Evolutionary conservation across 2,329 filamentous ascomycete genomes (phyloP), one percentile per base, ranked within the genome.

Genomic region (Metarhizium anisopliae): DNA sequence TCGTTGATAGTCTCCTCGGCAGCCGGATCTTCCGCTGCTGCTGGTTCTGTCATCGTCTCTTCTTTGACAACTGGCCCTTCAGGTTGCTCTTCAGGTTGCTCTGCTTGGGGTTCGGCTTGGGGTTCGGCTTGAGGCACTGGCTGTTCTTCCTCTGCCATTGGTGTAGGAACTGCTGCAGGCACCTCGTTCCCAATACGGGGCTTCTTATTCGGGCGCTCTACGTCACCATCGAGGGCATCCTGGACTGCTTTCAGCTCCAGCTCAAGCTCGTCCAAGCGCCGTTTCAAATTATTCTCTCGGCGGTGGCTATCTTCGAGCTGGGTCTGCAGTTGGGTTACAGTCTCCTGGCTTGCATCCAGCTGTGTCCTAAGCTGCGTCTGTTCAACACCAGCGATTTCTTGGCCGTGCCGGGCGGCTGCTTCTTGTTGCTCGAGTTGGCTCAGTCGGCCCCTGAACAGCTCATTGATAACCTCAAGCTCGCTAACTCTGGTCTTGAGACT

Each of bases 381-480:
- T 49, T 83, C 80, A 57, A 72, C 77, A 16, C 73, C 72, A 7
- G 79, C 76, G 47, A 84, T 77, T 57, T 84, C 79, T 58, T 80
- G 77, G 20, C 82, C 77, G 66, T 84, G 73, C 66, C 85, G 74
- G 53, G 87, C 82, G 51, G 81, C 84, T 51, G 82, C 82, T 67
- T 93, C 89, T 65, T 87, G 87, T 62, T 85, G 82, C 67, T 95
- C 90, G 13, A 94, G 77, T 67, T 94, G 88, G 79, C 68, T 84
- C 71, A 96, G 84, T 11, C 87, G 82, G 42, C 86, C 86, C 52
- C 86, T 80, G 70, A 90, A 91, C 49, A 92, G 77, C 66, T 89
- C 87, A 65, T 92, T 96, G 76, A 99, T 96, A 53, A 99, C 82
- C 68, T 99, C 94, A 29, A 99, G 80, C 70, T 99, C 94, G 63